These are phyloP conservation scores for Dictyophora rubrovolvata DNA, from an alignment of 768 basidiomycete species.

Conservation along the genomic window DNA sequence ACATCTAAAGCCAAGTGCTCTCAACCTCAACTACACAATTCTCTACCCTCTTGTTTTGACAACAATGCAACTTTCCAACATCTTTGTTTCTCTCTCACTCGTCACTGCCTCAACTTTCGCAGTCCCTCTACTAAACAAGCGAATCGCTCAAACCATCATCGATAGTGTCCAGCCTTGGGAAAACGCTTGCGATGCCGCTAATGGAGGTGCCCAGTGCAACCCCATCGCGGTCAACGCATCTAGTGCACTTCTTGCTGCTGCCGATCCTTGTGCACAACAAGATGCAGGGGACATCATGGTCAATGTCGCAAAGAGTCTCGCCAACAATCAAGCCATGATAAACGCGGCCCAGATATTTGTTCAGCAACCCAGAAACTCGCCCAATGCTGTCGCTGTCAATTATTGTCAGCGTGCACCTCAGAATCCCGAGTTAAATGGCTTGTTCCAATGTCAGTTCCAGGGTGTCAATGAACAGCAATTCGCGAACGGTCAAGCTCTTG, in stretches of 20 bases:
- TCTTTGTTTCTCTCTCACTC: slow-evolving; percentile 22
- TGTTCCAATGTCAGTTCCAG: slow-evolving; percentile 51
- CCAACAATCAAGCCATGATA: slow-evolving; percentile 39
- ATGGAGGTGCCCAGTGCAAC: slow-evolving; percentile 48
- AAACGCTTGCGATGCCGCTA: slow-evolving; percentile 39
- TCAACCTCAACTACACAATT: no score
- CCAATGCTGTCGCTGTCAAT: slow-evolving; percentile 33
- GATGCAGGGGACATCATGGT: slow-evolving; percentile 45
- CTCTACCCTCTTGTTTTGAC: neutral
- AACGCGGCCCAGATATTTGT: slow-evolving; percentile 39
- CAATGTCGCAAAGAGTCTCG: slow-evolving; percentile 33
- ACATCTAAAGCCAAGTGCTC: neutral
- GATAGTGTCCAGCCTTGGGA: slow-evolving; percentile 35
- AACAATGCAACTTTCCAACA: neutral
- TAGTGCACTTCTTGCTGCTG: slow-evolving; percentile 46
- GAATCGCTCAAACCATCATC: slow-evolving; percentile 36
- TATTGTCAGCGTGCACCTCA: slow-evolving; percentile 47
- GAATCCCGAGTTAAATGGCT: slow-evolving; percentile 42
- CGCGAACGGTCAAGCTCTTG: slow-evolving; percentile 32
- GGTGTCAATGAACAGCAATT: slow-evolving; percentile 36
- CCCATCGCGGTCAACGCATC: slow-evolving; percentile 45
- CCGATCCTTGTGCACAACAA: slow-evolving; percentile 47
- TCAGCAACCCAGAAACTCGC: slow-evolving; percentile 50
- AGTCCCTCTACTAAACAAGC: slow-evolving; percentile 31
- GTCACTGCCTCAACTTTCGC: slow-evolving; percentile 21